These are phyloP conservation scores for Otatea glauca DNA, from an alignment of 176 grass and related monocot species.

Conservation along the genomic window DNA sequence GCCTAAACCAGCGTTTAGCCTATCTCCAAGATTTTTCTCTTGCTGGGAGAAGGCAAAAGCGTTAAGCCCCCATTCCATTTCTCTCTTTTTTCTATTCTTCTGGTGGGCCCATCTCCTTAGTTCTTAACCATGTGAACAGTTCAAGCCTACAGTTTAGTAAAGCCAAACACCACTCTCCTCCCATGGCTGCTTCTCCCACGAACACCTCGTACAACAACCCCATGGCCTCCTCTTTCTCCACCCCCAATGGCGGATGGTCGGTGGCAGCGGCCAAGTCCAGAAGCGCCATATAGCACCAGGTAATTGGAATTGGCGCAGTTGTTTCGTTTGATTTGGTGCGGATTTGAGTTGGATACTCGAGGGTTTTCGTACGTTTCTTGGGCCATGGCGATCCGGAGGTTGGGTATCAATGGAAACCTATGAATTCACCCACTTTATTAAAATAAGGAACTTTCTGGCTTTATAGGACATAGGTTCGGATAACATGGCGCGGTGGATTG, in stretches of 20 bases:
- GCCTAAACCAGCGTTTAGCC: background rate
- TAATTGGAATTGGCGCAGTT: background rate
- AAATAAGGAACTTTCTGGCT: background rate
- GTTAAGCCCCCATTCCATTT: background rate
- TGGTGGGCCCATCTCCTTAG: background rate
- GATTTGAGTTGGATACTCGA: background rate
- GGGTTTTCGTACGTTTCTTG: background rate
- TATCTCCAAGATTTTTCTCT: background rate
- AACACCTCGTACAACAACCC: background rate
- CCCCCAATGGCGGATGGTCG: slow-evolving; percentile 43
- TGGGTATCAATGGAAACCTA: background rate
- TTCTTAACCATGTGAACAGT: background rate
- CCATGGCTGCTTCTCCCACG: background rate
- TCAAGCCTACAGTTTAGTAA: background rate
- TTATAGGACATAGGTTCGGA: background rate
- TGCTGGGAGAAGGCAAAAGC: slow-evolving; percentile 2
- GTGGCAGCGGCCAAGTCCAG: background rate
- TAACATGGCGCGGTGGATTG: background rate
- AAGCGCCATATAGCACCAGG: background rate
- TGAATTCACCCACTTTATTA: background rate
- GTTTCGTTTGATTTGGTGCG: background rate
- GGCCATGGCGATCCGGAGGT: background rate
- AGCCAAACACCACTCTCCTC: slow-evolving; percentile 22
- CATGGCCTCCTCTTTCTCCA: slow-evolving; percentile 34
- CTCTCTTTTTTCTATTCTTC: background rate